Evolutionary conservation across 148 eudicot genomes (phyloP).

Genomic region (Rhododendron molle): DNA sequence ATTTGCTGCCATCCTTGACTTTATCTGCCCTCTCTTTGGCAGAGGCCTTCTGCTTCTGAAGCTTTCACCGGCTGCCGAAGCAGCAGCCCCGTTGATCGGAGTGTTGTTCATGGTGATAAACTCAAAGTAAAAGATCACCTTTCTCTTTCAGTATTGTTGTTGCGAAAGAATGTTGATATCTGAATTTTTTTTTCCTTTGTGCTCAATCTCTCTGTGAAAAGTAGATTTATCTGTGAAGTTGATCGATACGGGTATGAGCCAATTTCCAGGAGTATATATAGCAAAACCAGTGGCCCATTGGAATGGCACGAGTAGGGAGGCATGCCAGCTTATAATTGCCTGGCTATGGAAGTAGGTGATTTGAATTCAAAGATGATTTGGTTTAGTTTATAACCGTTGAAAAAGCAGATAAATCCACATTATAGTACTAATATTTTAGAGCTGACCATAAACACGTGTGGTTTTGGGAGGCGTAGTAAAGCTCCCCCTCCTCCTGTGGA

Average conservation of each 20-base stretch:
- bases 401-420: not conserved
- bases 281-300: not conserved
- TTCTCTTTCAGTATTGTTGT: not conserved
- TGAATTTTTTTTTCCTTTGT: not conserved
- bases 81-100: slow-evolving; percentile 16
- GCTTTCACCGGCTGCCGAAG: slow-evolving; percentile 15
- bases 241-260: slow-evolving; percentile 5
- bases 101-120: slow-evolving; percentile 23
- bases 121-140: not conserved
- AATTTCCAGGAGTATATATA: slow-evolving; percentile 6
- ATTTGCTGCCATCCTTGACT: slow-evolving; percentile 42
- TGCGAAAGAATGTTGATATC: not conserved
- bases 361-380: not conserved
- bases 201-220: not conserved
- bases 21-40: slow-evolving; percentile 55
- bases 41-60: slow-evolving; percentile 24
- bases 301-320: not conserved
- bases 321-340: slow-evolving; percentile 14
- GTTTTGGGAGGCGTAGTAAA: not conserved
- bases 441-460: slow-evolving; percentile 1
- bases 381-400: not conserved
- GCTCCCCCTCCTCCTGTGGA: no score
- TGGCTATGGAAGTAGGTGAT: not conserved
- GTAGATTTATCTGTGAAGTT: not conserved
- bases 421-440: no score